Conservation (phyloP, 768 basidiomycete species). For the Ephemerocybe angulata region DNA sequence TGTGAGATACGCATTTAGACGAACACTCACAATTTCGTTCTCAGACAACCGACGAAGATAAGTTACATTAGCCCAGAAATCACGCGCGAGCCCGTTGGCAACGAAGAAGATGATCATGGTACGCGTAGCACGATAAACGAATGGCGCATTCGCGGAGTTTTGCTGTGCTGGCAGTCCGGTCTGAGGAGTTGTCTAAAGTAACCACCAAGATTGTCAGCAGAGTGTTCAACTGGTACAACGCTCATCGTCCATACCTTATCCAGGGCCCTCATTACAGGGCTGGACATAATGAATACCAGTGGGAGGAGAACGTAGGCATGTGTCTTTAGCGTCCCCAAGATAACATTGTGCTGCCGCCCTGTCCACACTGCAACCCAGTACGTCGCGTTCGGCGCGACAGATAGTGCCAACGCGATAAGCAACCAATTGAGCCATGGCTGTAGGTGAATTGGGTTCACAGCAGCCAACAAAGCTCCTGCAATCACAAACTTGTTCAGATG, state of each 20-base stretch:
- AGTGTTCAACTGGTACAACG: not conserved
- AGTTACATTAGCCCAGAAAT: conserved; percentile 26
- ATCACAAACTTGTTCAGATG: conserved; percentile 40
- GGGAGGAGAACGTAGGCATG: conserved; percentile 58
- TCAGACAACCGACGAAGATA: conserved; percentile 31
- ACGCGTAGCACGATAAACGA: conserved; percentile 20
- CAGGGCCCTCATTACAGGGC: conserved; percentile 34
- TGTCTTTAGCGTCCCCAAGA: conserved; percentile 56
- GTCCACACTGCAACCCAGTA: conserved; percentile 66
- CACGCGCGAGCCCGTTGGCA: conserved; percentile 23
- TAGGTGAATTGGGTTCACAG: conserved; percentile 38
- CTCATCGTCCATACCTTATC: conserved; percentile 5
- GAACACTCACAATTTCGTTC: conserved; percentile 34
- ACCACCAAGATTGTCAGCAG: not conserved
- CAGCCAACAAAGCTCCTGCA: conserved; percentile 33
- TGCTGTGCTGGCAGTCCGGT: conserved; percentile 2
- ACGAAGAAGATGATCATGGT: conserved; percentile 25
- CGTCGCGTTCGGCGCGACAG: conserved; percentile 55
- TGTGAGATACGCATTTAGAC: not conserved
- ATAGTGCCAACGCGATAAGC: conserved; percentile 38
- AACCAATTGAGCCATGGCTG: conserved; percentile 27
- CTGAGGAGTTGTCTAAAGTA: not conserved
- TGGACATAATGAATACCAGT: conserved; percentile 47
- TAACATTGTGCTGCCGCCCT: conserved; percentile 46
- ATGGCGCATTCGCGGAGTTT: conserved; percentile 7